These are phyloP conservation scores for Crithidia sp. DNA, from an alignment of 208 protist genomes.

Conservation along the genomic window DNA sequence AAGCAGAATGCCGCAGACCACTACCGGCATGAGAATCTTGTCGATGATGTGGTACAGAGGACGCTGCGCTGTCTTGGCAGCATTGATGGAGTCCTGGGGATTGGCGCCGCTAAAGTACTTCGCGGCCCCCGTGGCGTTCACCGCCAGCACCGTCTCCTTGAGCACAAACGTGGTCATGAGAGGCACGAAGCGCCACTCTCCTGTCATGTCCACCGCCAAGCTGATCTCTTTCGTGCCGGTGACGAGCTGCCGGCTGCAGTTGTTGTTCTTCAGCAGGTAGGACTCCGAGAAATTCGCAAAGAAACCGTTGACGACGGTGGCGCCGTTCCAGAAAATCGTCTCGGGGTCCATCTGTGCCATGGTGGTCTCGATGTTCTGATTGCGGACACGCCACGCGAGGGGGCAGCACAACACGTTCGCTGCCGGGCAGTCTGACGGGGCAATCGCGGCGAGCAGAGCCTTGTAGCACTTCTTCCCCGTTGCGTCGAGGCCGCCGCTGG, in stretches of 20 bases:
- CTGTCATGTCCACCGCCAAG: conserved; percentile 29
- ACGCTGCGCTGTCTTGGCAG: neutral
- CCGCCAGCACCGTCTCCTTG: conserved; percentile 20
- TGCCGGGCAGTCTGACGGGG: conserved; percentile 25
- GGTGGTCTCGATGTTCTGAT: conserved; percentile 8
- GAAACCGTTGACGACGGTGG: conserved; percentile 31
- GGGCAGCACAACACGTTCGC: conserved; percentile 34
- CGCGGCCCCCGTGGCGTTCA: neutral
- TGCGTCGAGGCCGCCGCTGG: neutral
- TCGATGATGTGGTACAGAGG: conserved; percentile 9
- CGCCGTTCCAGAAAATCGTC: conserved; percentile 41
- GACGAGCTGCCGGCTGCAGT: conserved; percentile 30
- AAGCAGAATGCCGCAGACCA: conserved; percentile 12
- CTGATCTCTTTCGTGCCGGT: conserved; percentile 1
- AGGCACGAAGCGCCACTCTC: conserved; percentile 37
- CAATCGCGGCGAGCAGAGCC: conserved; percentile 18
- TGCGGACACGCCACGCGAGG: conserved; percentile 25
- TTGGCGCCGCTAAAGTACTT: conserved; percentile 7
- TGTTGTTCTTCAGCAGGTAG: conserved; percentile 22
- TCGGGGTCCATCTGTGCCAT: conserved; percentile 18
- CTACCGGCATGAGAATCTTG: conserved; percentile 13
- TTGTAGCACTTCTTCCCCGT: conserved; percentile 27
- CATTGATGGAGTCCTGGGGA: conserved; percentile 12
- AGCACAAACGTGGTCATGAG: conserved; percentile 22
- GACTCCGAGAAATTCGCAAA: conserved; percentile 30